Conservation (phyloP, 2,329 filamentous ascomycete genomes). For the Aspergillus fructus region DNA sequence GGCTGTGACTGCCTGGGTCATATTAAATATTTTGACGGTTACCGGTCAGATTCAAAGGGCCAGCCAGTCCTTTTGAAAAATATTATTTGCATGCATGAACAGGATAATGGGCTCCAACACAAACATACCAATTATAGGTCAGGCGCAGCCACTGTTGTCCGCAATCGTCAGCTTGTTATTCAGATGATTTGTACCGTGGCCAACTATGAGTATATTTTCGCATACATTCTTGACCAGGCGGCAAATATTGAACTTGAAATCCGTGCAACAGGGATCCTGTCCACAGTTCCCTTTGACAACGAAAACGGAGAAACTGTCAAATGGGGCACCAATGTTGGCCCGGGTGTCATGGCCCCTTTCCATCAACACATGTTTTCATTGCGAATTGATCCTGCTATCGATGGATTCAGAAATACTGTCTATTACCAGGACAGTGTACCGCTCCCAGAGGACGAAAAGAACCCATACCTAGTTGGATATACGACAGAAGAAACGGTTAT, state of each 20-base stretch:
- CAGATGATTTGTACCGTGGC: constrained; percentile 70
- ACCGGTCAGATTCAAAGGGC: constrained; percentile 61
- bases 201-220: constrained; percentile 73
- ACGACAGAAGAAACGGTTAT: constrained; percentile 50
- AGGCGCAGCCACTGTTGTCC: constrained; percentile 60
- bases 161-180: constrained; percentile 65
- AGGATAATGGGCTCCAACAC: constrained; percentile 67
- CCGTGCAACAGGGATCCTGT: constrained; percentile 67
- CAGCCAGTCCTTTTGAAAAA: constrained; percentile 62
- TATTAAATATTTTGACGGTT: constrained; percentile 65
- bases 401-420: constrained; percentile 56
- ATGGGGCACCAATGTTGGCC: constrained; percentile 68
- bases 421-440: constrained; percentile 61
- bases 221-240: constrained; percentile 70
- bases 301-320: constrained; percentile 60
- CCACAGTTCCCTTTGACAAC: constrained; percentile 64
- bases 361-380: constrained; percentile 77
- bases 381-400: constrained; percentile 62
- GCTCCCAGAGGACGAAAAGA: constrained; percentile 54
- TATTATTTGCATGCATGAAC: constrained; percentile 68
- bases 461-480: constrained; percentile 55
- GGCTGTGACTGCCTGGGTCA: constrained; percentile 70
- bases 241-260: constrained; percentile 67
- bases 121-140: constrained; percentile 73
- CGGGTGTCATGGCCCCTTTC: constrained; percentile 66